Conservation (phyloP, 1,284 basidiomycete genomes). For the Inonotus hispidus region DNA sequence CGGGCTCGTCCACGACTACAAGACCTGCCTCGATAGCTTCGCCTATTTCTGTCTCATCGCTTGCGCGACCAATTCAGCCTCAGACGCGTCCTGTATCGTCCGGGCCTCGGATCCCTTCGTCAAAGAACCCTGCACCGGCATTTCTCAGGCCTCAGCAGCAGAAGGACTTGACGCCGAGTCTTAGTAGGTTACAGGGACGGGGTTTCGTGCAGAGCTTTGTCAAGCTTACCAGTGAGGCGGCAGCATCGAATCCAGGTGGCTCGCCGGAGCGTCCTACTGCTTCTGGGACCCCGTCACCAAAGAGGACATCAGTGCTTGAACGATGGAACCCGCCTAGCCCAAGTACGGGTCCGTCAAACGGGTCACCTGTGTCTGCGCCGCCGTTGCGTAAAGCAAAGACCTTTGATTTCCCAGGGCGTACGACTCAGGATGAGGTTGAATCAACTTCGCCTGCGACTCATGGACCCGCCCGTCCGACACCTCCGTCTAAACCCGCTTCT, state of each 20-base stretch:
- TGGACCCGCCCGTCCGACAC: slow-evolving; percentile 5
- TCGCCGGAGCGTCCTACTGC: slow-evolving; percentile 11
- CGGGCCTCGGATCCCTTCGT: slow-evolving; percentile 42
- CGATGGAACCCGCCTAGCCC: slow-evolving; percentile 47
- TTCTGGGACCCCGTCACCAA: slow-evolving; percentile 1
- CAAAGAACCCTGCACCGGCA: slow-evolving; percentile 45
- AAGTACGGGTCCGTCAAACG: slow-evolving; percentile 17
- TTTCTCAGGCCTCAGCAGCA: slow-evolving; percentile 50
- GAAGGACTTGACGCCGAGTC: slow-evolving; percentile 74
- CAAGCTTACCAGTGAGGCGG: slow-evolving; percentile 53
- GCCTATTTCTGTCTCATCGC: slow-evolving; percentile 37
- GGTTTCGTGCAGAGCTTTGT: slow-evolving; percentile 80
- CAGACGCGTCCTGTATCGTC: slow-evolving; percentile 33
- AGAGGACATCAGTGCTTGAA: slow-evolving; percentile 51
- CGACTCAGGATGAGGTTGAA: not conserved
- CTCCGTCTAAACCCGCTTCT: slow-evolving; percentile 4
- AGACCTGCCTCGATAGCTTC: slow-evolving; percentile 33
- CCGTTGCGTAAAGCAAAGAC: slow-evolving; percentile 16
- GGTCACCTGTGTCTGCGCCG: slow-evolving; percentile 22
- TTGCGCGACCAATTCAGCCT: slow-evolving; percentile 54
- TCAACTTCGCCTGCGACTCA: not conserved
- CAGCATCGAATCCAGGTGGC: slow-evolving; percentile 23
- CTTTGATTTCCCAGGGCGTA: not conserved
- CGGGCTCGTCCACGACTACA: not conserved
- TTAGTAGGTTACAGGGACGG: slow-evolving; percentile 74